Base-by-base conservation (phyloP, 2,329 filamentous ascomycete species). In the Cladophialophora psammophila region DNA sequence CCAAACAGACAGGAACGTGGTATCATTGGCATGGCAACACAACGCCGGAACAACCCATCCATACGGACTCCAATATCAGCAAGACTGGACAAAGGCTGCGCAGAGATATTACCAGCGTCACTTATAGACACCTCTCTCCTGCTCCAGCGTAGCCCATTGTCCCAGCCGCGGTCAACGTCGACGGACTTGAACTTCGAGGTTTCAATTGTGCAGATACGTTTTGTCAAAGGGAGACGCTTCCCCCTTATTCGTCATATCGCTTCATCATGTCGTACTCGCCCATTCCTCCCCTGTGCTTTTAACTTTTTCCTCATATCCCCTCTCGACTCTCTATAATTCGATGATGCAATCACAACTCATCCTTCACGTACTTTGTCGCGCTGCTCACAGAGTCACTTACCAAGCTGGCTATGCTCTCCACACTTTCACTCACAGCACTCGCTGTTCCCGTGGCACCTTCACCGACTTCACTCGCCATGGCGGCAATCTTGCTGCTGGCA, bases 401-500 rank as follows among this genome's bases (percentile, higher is more conserved):
- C 67, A 76, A 81, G 70, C 81, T 85, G 4, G 81, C 82, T 58
- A 80, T 78, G 12, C 83, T 80, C 64, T 81, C 82, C 2, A 81
- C 81, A 6, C 77, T 80, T 54, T 76, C 78, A 54, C 75, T 76
- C 26, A 79, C 80, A 34, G 77, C 79, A 35, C 77, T 76, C 1
- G 75, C 79, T n/a, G 75, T 76, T 32, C 75, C 76, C 53, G 71
- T 72, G 7, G 75, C 77, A 48, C 61, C 62, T 13, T 57, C 67
- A 31, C 65, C 67, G 31, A 70, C 72, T 40, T 72, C 73, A 9
- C 74, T 75, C 34, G 77, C 76, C 13, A 79, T 70, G 13, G 75
- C 73, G 18, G 73, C 73, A 48, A 80, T 70, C 48, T 72, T 75
- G 15, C 74, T 72, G 61, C 76, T 74, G 10, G 79, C 79, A 58